Base-by-base conservation (phyloP, 306 rosid genomes). In the Cicer yamashitae region DNA sequence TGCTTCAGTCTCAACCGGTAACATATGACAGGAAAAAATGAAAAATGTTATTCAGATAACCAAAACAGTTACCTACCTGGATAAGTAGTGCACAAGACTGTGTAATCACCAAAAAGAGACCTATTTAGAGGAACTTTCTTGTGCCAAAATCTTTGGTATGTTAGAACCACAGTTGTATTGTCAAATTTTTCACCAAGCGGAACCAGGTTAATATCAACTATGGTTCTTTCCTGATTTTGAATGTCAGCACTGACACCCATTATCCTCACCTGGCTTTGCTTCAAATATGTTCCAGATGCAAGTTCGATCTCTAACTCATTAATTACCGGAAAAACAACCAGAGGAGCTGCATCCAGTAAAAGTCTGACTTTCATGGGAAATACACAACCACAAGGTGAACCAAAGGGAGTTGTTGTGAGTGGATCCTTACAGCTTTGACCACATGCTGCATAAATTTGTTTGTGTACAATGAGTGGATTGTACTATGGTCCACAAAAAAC, bases 311-410 rank as follows among this genome's bases (percentile, higher is more conserved):
- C 98, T 48, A 94, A 88, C 82, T 87, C 94, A 65, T 77, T 78
- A 91, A 90, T 87, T 72, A 88, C 86, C 5, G 97, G 96, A 78
- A 91, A 90, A 79, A 94, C 85, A 83, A 83, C 74, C 77, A 78
- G 86, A 10, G 94, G 86, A 77, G 97, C 93, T 69, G 85, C 82
- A 80, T 87, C 98, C 81, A 94, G 85, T 59, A 87, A 77, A 76
- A 94, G 90, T 85, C 79, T 77, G 84, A 91, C 87, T 88, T 89
- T 90, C 96, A 94, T 91, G 73, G 98, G 98, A 82, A 86, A 84
- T 45, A 94, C 97, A 65, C 98, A 94, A 7, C 98, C 98, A 86
- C 98, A 94, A 79, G 96, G 98, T 60, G 98, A 88, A 74, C 94
- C 96, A 81, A 86, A 86, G 62, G 97, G 94, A 61, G 98, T 83